Conservation (phyloP, 768 basidiomycete species). For the Panus rudis region DNA sequence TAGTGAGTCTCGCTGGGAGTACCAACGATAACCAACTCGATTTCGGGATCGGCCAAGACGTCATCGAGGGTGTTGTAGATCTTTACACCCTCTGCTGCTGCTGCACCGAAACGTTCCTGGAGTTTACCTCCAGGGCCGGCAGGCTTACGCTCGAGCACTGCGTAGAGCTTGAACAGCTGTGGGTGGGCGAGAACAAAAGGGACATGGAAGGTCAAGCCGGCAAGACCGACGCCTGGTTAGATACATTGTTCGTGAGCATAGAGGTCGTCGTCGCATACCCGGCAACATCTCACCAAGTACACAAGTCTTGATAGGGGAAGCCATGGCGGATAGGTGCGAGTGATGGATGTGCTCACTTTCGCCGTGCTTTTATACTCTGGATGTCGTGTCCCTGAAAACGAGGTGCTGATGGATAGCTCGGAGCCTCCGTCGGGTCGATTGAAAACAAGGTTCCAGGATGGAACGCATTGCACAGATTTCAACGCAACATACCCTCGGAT, state of each 20-base stretch:
- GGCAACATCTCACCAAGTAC: slow-evolving; percentile 46
- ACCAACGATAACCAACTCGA: slow-evolving; percentile 63
- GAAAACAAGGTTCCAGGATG: too few relatives aligned
- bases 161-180: slow-evolving; percentile 58
- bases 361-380: too few relatives aligned
- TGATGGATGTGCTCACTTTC: too few relatives aligned
- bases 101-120: slow-evolving; percentile 54
- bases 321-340: too few relatives aligned
- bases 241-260: background rate
- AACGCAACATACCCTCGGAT: too few relatives aligned
- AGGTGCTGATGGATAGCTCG: too few relatives aligned
- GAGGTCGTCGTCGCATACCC: background rate
- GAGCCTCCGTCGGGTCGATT: too few relatives aligned
- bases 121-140: slow-evolving; percentile 53
- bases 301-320: slow-evolving; percentile 53
- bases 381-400: too few relatives aligned
- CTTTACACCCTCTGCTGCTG: slow-evolving; percentile 31
- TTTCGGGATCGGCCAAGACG: slow-evolving; percentile 52
- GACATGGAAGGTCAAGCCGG: slow-evolving; percentile 72
- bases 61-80: slow-evolving; percentile 56
- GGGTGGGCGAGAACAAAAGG: slow-evolving; percentile 74
- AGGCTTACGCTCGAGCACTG: slow-evolving; percentile 74
- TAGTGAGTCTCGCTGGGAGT: slow-evolving; percentile 77
- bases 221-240: slow-evolving; percentile 47
- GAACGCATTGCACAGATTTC: too few relatives aligned